Base-by-base conservation (phyloP, 768 basidiomycete species). In the Boletus pseudopeckii region DNA sequence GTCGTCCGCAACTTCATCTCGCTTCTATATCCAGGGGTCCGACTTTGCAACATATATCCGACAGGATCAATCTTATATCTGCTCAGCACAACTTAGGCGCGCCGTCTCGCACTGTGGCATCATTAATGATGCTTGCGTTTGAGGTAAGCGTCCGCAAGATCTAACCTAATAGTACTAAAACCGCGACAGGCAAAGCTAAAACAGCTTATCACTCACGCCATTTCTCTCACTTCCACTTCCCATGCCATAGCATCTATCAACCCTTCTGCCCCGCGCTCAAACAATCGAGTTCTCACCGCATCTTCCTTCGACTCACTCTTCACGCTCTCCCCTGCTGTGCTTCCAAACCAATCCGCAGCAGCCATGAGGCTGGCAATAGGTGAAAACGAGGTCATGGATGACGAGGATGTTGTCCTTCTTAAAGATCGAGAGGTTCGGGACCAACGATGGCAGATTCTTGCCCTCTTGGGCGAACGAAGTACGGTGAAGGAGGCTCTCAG, bases 281-380 rank as follows among this genome's bases (percentile, higher is more conserved):
- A 62, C 34, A 71, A 64, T 50, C 71, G 66, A 62, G 63, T 86
- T 8, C 81, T 92, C 30, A 81, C 85, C 1, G 75, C 82, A 2
- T 78, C 86, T 3, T 82, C 89, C 15, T 89, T 92, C 57, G 85
- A 89, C 68, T 83, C 86, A 0, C 75, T 92, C 17, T 87, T 92
- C 71, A 88, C 87, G 1, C 65, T 92, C 18, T 81, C 86, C 7
- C 90, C 90, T 18, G 79, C 88, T 17, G 82, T 86, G 36, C 74
- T 92, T n/a, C 90, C 90, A 11, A 87, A 89, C 63, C 81, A 80
- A 52, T 88, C 86, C 32, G 90, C 90, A 11, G 82, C 87, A 18
- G 90, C 88, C 14, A 82, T 84, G 80, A 82, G 82, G 15, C 75
- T 91, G 18, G 79, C 84, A 9, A 64, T 80, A 42, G 80, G 82